Percentiles rank a stretch among this genome's conserved stretches.
phyloP scores from a whole-genome alignment of 257 asterid genomes.

The Rubia yunnanensis region DNA sequence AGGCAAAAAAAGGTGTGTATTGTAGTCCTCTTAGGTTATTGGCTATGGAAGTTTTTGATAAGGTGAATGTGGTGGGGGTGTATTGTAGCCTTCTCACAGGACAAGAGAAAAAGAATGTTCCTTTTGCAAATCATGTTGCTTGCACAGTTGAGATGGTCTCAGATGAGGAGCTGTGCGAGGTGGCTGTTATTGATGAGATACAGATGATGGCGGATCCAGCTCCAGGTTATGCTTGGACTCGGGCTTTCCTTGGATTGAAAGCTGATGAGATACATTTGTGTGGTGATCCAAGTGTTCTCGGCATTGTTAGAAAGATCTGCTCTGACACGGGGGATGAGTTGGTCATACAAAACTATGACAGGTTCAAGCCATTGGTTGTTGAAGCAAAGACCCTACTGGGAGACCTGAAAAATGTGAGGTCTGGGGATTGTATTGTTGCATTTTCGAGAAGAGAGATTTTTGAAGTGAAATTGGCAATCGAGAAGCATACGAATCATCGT shows the following conservation, averaged over 20 bases:
- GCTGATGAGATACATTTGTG: constrained; percentile 95
- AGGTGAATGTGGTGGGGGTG: constrained; percentile 77
- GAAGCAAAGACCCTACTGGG: constrained; percentile 89
- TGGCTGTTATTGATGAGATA: constrained; percentile 90
- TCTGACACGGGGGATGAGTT: constrained; percentile 80
- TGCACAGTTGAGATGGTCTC: constrained; percentile 97
- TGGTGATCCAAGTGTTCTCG: constrained; percentile 96
- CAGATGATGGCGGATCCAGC: constrained; percentile 87
- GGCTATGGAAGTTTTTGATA: constrained; percentile 97
- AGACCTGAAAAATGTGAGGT: constrained; percentile 64
- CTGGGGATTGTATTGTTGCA: constrained; percentile 94
- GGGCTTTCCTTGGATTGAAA: constrained; percentile 81
- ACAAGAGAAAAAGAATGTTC: constrained; percentile 75
- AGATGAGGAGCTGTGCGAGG: constrained; percentile 66
- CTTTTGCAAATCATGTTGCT: constrained; percentile 87
- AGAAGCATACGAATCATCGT: constrained; percentile 70
- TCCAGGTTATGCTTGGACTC: constrained; percentile 93
- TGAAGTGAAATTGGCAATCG: constrained; percentile 82
- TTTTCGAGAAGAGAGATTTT: constrained; percentile 91
- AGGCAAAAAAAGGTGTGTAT: constrained; percentile 80
- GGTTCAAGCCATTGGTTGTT: constrained; percentile 87
- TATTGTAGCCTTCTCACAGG: constrained; percentile 89
- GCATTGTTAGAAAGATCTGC: constrained; percentile 56
- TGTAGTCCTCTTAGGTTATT: constrained; percentile 94
- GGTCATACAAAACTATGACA: constrained; percentile 54